Evolutionary conservation across 306 rosid species (phyloP), one percentile per base, ranked within the genome.

Genomic region (Prunus dulcis): DNA sequence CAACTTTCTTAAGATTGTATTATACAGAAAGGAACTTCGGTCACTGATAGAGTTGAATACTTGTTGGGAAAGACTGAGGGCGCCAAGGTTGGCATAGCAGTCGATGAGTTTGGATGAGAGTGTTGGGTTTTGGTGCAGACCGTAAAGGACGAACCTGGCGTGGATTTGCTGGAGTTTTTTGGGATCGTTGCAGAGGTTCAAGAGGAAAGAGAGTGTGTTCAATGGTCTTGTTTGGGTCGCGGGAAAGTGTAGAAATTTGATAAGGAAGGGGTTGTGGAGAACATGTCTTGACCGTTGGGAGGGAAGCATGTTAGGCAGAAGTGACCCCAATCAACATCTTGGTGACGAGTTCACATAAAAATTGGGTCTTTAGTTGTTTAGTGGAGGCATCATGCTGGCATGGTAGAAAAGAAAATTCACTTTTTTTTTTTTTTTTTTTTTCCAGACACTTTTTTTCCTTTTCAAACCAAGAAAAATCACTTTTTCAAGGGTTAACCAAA

Each of bases 101-200:
- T 79, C 88, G 4, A 92, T 78, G 74, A 92, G 93, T 58, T 84
- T 64, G 82, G 85, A 84, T 49, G 91, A 85, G 80, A 90, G 83
- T 22, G 78, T 30, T 49, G 91, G 79, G 88, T 82, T 90, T 76
- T 90, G 92, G 86, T 86, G 89, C 22, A 83, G 86, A 71, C 96
- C 96, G 47, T 88, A 86, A 45, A 90, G 93, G 82, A 87, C 45
- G 87, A 88, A 88, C 80, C 96, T 84, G 25, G 89, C 87, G 69
- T 84, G 97, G 84, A 90, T 73, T 77, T 90, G 93, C 45, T 71
- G 73, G 82, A 87, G 90, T 70, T 87, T 88, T 41, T 78, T 84
- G 25, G 85, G 89, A 32, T 88, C 76, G 22, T 81, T 87, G 90
- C 97, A 88, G 67, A 83, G 91, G 67, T 74, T 57, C 58, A 90